Base-by-base conservation (phyloP, 169 alveolate species). In the Plasmodium cynomolgi region DNA sequence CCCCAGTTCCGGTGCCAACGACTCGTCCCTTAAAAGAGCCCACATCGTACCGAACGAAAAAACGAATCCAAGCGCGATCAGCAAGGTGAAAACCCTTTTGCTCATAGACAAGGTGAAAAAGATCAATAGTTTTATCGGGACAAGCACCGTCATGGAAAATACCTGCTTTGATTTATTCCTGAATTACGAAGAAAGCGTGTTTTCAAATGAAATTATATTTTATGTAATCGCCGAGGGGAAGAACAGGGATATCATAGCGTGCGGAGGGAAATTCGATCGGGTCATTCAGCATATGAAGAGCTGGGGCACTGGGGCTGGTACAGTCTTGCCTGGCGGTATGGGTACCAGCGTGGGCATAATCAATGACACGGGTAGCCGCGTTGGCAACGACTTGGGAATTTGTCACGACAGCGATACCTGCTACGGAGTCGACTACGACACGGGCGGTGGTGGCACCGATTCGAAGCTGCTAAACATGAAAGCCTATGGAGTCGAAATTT, bases 401-500 rank as follows among this genome's bases (percentile, higher is more conserved):
- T 11, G 3, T 1, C 44, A 17, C 5, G 58, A 31, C 11, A 20
- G 15, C 1, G 80, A 58, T 34, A 56, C 62, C 54, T 29, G 37
- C 31, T 20, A 29, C 71, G 84, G 39, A 8, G 23, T 15, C 11
- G 50, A 26, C 34, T 37, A 62, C 56, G 37, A 50, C 33, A 80
- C n/a, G 39, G 41, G 37, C 13, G 81, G 8, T n/a, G 29, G 23
- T 39, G 23, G 86, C 20, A 29, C 34, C 29, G 58, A 88, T 62
- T 58, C 15, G 29, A 62, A 80, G 3, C 3, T 50, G 50, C 11
- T 90, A 23, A 62, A 81, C 73, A 81, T 90, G 39, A 90, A 90
- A 39, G 88, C 91, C 71, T 90, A 90, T 81, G 94, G 94, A 29
- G 94, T 90, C 0, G 94, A 90, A 81, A 80, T 90, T 31, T 62